A percentile compares a stretch with the other conserved stretches of the same genome.
phyloP scores from a whole-genome alignment of 805 yeast genomes.

The Candida montana region DNA sequence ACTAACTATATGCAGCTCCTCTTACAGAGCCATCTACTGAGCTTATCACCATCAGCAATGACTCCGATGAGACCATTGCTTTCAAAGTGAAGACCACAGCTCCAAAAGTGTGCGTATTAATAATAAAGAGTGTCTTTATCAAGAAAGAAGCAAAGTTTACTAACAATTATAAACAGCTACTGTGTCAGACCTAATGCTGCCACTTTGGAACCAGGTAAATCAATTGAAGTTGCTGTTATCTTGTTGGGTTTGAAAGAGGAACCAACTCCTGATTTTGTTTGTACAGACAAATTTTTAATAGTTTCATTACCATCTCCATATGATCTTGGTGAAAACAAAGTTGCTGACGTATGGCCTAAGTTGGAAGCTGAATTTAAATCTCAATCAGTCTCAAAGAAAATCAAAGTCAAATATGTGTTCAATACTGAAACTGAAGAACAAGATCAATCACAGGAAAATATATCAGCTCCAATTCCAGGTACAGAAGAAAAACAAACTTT shows the following conservation, averaged over 20 bases:
- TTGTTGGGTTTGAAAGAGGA: constrained; percentile 79
- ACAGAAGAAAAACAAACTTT: constrained; percentile 8
- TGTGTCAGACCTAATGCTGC: constrained; percentile 96
- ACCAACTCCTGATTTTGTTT: constrained; percentile 66
- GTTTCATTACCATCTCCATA: constrained; percentile 76
- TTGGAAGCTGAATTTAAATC: constrained; percentile 56
- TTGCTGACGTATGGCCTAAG: constrained; percentile 71
- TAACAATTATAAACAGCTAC: constrained; percentile 32
- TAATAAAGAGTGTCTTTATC: no score
- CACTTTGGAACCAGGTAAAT: constrained; percentile 66
- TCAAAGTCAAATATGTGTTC: constrained; percentile 52
- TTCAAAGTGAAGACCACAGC: constrained; percentile 98
- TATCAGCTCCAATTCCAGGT: constrained; percentile 3
- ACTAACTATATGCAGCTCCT: constrained; percentile 47
- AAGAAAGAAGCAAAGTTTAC: no score
- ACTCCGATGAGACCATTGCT: constrained; percentile 58
- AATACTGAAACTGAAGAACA: constrained; percentile 12
- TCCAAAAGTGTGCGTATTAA: constrained; percentile 59
- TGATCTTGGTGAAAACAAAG: constrained; percentile 48
- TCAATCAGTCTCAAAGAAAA: constrained; percentile 56
- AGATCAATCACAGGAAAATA: constrained; percentile 1
- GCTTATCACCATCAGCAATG: constrained; percentile 45
- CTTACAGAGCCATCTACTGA: constrained; percentile 69
- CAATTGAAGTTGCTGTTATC: constrained; percentile 71
- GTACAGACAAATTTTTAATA: constrained; percentile 89